Evolutionary conservation across 495 filamentous ascomycete species (phyloP).

Genomic region (Hypoxylon intermedium): DNA sequence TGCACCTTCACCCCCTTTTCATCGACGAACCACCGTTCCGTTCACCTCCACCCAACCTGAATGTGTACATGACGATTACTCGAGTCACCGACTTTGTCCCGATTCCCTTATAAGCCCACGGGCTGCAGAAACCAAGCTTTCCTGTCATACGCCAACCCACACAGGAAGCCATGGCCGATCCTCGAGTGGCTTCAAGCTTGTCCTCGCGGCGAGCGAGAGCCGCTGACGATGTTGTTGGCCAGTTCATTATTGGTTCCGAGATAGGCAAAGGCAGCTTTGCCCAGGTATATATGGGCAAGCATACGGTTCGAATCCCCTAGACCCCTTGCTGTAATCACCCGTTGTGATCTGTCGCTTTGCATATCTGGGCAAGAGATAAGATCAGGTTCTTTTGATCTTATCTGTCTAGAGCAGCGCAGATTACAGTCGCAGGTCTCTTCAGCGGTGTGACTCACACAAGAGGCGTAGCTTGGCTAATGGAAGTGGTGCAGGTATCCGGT

Average conservation of each 20-base stretch:
- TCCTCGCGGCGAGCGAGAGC: slow-evolving; percentile 48
- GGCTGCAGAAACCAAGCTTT: slow-evolving; percentile 50
- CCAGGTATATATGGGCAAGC: slow-evolving; percentile 85
- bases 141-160: slow-evolving; percentile 52
- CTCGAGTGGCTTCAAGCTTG: slow-evolving; percentile 41
- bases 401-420: background rate
- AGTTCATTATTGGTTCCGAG: slow-evolving; percentile 78
- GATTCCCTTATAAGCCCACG: slow-evolving; percentile 54
- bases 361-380: slow-evolving; percentile 2
- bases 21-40: slow-evolving; percentile 20
- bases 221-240: slow-evolving; percentile 73
- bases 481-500: slow-evolving; percentile 58
- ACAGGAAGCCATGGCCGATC: slow-evolving; percentile 58
- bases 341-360: slow-evolving; percentile 12
- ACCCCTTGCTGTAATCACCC: background rate
- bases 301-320: slow-evolving; percentile 68
- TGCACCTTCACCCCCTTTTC: slow-evolving; percentile 29
- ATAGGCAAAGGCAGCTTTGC: slow-evolving; percentile 97
- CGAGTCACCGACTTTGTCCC: slow-evolving; percentile 49
- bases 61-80: slow-evolving; percentile 58
- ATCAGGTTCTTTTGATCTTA: background rate
- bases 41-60: slow-evolving; percentile 26
- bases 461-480: slow-evolving; percentile 49
- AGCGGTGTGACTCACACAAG: slow-evolving; percentile 15
- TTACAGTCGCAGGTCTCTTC: slow-evolving; percentile 4